Evolutionary conservation across 1,139 yeast genomes (phyloP).

Genomic region (Debaryomycetaceae sp.): DNA sequence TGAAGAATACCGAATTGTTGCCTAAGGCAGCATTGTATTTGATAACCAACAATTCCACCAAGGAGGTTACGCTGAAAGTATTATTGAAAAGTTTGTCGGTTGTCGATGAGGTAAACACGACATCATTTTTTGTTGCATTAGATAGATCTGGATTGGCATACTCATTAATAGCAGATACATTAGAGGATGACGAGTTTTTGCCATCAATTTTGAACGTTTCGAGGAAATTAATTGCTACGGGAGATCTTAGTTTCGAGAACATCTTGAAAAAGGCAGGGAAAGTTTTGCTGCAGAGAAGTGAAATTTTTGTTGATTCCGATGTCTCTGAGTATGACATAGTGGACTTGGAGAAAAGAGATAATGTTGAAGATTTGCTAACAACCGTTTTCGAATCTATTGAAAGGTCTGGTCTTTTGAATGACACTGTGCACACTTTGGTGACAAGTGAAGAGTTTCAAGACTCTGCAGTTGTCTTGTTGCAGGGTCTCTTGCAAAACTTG

Average conservation of each 20-base stretch:
- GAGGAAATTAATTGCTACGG: conserved; percentile 18
- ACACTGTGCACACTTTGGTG: conserved; percentile 24
- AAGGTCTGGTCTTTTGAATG: conserved; percentile 27
- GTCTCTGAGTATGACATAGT: conserved; percentile 3
- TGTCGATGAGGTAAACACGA: conserved; percentile 21
- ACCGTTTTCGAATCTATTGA: conserved; percentile 30
- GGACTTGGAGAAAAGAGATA: conserved; percentile 25
- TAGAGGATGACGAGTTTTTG: conserved; percentile 25
- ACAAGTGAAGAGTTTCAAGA: conserved; percentile 27
- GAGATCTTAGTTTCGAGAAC: conserved; percentile 16
- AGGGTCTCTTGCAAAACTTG: conserved; percentile 24
- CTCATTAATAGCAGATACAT: conserved; percentile 23
- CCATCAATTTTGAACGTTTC: conserved; percentile 25
- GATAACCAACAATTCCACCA: conserved; percentile 24
- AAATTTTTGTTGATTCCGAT: background rate
- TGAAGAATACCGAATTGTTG: conserved; percentile 23
- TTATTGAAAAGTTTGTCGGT: conserved; percentile 17
- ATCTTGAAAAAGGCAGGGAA: conserved; percentile 18
- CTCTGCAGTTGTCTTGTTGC: conserved; percentile 22
- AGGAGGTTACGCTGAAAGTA: conserved; percentile 16
- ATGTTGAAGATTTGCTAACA: conserved; percentile 30
- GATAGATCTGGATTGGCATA: conserved; percentile 35
- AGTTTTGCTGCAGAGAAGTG: background rate
- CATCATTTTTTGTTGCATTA: conserved; percentile 31
- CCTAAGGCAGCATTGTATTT: conserved; percentile 25